Percentiles rank a stretch among this genome's conserved stretches.
These are phyloP conservation scores for Neophaeococcomyces mojaviensis DNA, from an alignment of 2,329 filamentous ascomycete species.

Conservation along the genomic window DNA sequence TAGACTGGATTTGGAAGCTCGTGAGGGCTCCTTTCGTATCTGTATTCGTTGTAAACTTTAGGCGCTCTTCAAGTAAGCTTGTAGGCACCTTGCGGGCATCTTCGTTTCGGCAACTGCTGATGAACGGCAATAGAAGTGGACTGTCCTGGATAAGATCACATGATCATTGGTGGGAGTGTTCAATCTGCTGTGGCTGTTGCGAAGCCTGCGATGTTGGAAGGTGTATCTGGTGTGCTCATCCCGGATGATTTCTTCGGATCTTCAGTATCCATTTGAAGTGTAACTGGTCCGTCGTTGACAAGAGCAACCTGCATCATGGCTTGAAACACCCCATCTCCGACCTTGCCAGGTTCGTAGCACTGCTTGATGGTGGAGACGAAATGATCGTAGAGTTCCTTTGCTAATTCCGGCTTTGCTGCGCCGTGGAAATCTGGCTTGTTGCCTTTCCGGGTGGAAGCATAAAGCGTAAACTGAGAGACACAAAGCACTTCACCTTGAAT, in stretches of 20 bases:
- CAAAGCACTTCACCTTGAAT: conserved; percentile 90
- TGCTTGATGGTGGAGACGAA: conserved; percentile 72
- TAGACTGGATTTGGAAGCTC: not conserved
- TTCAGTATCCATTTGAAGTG: conserved; percentile 30
- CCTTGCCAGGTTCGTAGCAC: conserved; percentile 63
- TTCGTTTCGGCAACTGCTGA: too few relatives aligned
- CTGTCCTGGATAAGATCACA: too few relatives aligned
- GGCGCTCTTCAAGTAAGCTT: too few relatives aligned
- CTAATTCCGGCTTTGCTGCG: conserved; percentile 69
- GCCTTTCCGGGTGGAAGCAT: conserved; percentile 90
- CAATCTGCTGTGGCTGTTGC: too few relatives aligned
- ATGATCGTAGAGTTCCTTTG: conserved; percentile 71
- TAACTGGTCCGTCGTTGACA: conserved; percentile 72
- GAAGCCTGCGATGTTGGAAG: too few relatives aligned
- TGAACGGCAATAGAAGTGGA: too few relatives aligned
- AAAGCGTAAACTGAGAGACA: conserved; percentile 92
- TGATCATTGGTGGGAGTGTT: too few relatives aligned
- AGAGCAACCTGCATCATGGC: conserved; percentile 98
- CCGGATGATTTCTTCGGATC: conserved; percentile 16
- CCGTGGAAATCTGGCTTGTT: conserved; percentile 93
- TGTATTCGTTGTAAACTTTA: not conserved
- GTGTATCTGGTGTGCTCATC: conserved; percentile 23
- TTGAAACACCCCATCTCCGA: conserved; percentile 94
- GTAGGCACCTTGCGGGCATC: too few relatives aligned
- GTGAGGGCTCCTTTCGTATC: not conserved